Percentiles rank a stretch among this genome's conserved stretches.
These are phyloP conservation scores for Nitzschia sp. DNA, from an alignment of 108 stramenopile genomes.

Conservation along the genomic window DNA sequence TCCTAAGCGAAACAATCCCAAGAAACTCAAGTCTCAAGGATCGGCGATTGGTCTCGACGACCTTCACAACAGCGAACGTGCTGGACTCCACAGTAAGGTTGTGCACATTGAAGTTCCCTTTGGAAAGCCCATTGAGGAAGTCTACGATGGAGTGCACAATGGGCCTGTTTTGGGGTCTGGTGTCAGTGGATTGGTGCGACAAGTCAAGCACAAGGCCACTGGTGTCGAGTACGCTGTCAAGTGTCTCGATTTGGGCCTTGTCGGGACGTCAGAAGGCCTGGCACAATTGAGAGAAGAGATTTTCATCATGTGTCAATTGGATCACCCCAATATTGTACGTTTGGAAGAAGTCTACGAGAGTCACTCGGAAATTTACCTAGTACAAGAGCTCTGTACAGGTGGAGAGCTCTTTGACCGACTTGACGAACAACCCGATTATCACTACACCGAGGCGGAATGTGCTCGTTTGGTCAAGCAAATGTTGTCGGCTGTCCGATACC, in stretches of 20 bases:
- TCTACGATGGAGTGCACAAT: constrained; percentile 79
- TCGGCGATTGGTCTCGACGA: constrained; percentile 46
- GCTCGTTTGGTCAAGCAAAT: constrained; percentile 84
- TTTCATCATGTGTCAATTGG: constrained; percentile 84
- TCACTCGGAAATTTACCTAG: constrained; percentile 78
- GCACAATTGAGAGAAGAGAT: constrained; percentile 77
- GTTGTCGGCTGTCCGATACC: constrained; percentile 80
- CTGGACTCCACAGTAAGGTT: constrained; percentile 42
- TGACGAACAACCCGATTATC: constrained; percentile 75
- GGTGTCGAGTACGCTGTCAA: constrained; percentile 71
- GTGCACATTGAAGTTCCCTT: constrained; percentile 79
- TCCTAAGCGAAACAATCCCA: constrained; percentile 22
- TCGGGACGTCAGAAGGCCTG: constrained; percentile 68
- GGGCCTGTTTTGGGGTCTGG: constrained; percentile 77
- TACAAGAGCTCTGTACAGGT: constrained; percentile 89
- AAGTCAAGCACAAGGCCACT: constrained; percentile 63
- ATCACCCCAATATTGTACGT: constrained; percentile 79
- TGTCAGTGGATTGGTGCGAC: constrained; percentile 70
- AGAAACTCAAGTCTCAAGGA: constrained; percentile 38
- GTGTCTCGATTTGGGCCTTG: constrained; percentile 71
- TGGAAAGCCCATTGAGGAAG: constrained; percentile 78
- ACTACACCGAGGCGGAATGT: constrained; percentile 81
- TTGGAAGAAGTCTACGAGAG: constrained; percentile 75
- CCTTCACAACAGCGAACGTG: constrained; percentile 35
- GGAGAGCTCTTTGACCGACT: constrained; percentile 93